phyloP scores from a whole-genome alignment of 2,329 filamentous ascomycete species.

The Sclerotinia glacialis region DNA sequence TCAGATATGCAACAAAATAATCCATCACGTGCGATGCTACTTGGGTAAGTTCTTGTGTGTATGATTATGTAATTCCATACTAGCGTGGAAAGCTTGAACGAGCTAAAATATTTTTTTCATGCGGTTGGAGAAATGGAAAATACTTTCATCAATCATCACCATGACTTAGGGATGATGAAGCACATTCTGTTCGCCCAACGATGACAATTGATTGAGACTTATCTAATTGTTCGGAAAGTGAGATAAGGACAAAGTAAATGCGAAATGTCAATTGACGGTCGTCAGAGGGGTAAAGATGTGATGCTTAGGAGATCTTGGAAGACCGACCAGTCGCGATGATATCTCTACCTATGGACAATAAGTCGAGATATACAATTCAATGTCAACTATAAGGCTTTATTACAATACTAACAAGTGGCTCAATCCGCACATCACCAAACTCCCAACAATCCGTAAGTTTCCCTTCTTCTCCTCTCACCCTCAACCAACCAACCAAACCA shows the following conservation, averaged over 20 bases:
- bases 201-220: neutral
- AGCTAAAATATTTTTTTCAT: neutral
- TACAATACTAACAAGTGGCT: neutral
- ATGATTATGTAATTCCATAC: neutral
- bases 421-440: neutral
- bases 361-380: neutral
- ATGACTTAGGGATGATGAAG: neutral
- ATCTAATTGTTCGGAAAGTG: neutral
- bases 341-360: neutral
- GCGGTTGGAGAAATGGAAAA: too few relatives aligned
- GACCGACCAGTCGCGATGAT: too few relatives aligned
- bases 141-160: neutral
- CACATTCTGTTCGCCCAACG: neutral
- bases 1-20: neutral
- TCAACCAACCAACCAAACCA: neutral
- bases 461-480: neutral
- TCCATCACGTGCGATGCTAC: neutral
- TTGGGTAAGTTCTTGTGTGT: neutral
- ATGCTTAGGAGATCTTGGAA: neutral
- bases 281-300: neutral
- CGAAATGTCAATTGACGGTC: neutral
- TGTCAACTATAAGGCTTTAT: neutral
- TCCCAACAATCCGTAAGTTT: constrained; percentile 15
- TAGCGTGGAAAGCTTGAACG: constrained; percentile 5
- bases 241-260: neutral